Base-by-base conservation (phyloP, 106 monocot species). In the Xerophyta viscosa region DNA sequence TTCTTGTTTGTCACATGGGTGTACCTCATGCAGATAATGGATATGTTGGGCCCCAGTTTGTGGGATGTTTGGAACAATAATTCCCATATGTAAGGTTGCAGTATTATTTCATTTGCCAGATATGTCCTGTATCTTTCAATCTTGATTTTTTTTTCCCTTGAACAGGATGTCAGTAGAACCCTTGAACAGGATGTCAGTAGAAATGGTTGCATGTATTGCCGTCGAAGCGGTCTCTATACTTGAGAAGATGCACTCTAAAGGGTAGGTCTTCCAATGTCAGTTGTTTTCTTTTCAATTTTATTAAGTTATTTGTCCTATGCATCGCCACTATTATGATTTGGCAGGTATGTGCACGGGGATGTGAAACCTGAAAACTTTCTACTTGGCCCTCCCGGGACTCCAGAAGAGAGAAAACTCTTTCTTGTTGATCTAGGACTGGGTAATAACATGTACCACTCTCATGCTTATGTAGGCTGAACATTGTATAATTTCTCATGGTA, bases 351-450 rank as follows among this genome's bases (percentile, higher is more conserved):
- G 55, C 94, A 94, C 69, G 94, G 94, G 24, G 94, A 94, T 76
- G 88, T 94, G 21, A 94, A 94, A 54, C 94, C 94, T 33, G 94
- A 94, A 51, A 94, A 94, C 59, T 84, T 94, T 77, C 71, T 94
- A 52, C 84, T 94, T 61, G 94, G 88, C 12, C 80, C 80, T 56
- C 69, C 80, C 51, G 80, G 87, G 7, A 88, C 84, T 57, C 25
- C 77, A 39, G 83, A 94, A 29, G 94, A 94, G 69, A 94, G 88
- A 56, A 94, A 60, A 68, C 72, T 94, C 5, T 94, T 88, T 56
- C 84, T 94, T 61, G 81, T 94, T 71, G 94, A 94, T 71, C 94
- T 94, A 56, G 94, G 94, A 14, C 68, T 94, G 70, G 94, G 94
- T 84, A 70, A 48, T 3, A n/a, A n/a, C 15, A 39, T 39, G 39